Evolutionary conservation across 495 filamentous ascomycete genomes (phyloP), one percentile per base, ranked within the genome.

Genomic region (Extremus antarcticus): DNA sequence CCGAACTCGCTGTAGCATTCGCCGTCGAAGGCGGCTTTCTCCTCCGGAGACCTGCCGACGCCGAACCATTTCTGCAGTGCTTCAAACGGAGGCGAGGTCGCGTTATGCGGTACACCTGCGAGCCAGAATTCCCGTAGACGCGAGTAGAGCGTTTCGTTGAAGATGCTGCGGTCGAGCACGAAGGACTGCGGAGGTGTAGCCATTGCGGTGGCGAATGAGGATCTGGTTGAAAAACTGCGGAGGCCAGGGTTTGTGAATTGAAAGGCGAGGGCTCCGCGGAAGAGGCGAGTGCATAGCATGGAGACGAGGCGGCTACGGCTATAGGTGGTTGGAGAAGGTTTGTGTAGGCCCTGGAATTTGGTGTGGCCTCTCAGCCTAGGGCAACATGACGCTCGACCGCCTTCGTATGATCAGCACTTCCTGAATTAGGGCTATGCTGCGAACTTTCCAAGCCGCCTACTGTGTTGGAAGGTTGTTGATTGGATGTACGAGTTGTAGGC

Each of bases 151-250:
- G 40, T 40, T 1, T 51, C 54, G 22, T 66, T 67, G 60, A 68
- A 71, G 55, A 69, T 61, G 20, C 59, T 56, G 47, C 67, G 65
- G 54, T 70, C 66, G 20, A 70, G 62, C 25, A 21, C 7, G 46
- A 48, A 48, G 46, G 21, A 24, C 10, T 15, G 13, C 20, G 46
- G 46, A 7, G 46, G 20, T 10, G 46, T 7, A 4, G 46, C 46
- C 21, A 25, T 24, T 23, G 46, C 46, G 41, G 41, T n/a, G 41
- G 41, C 41, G 20, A 45, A 45, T 7, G 41, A 7, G 41, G 16
- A n/a, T n/a, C 8, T 21, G 41, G 15, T 8, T 10, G 24, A 25
- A 21, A 15, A 11, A 21, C 20, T 9, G 46, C 21, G 21, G 13
- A 17, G 8, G 23, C 11, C 17, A 7, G 19, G 9, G 46, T 2